Conservation (phyloP, 176 grass and related monocot genomes). For the Oryza meyeriana region DNA sequence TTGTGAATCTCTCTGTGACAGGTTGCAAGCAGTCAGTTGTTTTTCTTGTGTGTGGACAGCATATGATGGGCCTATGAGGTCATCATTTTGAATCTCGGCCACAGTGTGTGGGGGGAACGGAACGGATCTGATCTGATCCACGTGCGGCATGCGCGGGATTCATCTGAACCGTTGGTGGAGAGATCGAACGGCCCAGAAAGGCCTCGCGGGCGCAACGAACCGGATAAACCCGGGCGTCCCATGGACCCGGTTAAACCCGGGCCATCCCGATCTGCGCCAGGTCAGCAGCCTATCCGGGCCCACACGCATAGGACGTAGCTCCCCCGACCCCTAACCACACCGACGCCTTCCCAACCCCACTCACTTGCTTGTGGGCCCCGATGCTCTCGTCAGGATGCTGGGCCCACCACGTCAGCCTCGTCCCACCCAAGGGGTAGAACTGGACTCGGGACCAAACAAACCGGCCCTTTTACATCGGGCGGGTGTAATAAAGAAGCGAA, state of each 20-base stretch:
- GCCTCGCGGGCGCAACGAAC: background rate
- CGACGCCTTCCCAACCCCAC: background rate
- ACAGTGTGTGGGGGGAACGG: background rate
- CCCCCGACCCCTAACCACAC: background rate
- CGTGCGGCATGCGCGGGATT: background rate
- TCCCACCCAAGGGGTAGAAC: background rate
- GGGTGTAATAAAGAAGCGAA: constrained; percentile 27
- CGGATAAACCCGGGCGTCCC: background rate
- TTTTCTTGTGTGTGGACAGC: background rate
- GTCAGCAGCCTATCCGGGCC: constrained; percentile 31
- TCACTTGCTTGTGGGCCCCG: background rate
- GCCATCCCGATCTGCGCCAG: constrained; percentile 32
- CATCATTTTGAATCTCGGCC: background rate
- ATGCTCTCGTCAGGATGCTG: rapidly evolving
- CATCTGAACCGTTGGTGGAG: background rate
- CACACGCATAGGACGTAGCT: background rate
- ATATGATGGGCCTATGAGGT: background rate
- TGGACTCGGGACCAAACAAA: background rate
- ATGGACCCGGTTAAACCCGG: background rate
- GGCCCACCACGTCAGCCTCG: constrained; percentile 4
- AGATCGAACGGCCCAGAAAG: background rate
- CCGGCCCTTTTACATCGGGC: constrained; percentile 14
- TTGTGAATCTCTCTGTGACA: background rate
- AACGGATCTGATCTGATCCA: background rate
- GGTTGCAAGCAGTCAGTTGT: background rate